Percentiles rank a stretch among this genome's conserved stretches.
phyloP scores from a whole-genome alignment of 2,329 filamentous ascomycete species.

The Orbilia javanica region DNA sequence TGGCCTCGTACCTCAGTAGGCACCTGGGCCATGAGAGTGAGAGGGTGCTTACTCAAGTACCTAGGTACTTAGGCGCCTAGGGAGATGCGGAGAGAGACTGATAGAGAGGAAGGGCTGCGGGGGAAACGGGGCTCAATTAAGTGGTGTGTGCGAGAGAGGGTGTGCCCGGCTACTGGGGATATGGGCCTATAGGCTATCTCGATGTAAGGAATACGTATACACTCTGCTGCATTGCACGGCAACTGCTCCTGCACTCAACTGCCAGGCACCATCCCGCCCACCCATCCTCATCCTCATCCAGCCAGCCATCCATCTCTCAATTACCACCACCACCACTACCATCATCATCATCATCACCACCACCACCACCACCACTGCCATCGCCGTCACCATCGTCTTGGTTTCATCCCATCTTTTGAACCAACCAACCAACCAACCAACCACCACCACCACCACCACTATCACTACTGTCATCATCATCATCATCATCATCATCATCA shows the following conservation, averaged over 20 bases:
- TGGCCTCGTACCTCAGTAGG: too few relatives aligned
- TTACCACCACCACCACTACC: not conserved
- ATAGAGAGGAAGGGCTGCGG: too few relatives aligned
- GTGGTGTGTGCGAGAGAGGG: not conserved
- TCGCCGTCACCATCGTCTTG: not conserved
- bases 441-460: not conserved
- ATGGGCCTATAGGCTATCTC: not conserved
- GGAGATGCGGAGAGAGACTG: too few relatives aligned
- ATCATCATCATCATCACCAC: not conserved
- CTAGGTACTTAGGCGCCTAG: too few relatives aligned
- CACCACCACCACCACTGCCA: not conserved
- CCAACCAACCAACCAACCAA: not conserved
- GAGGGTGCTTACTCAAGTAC: too few relatives aligned
- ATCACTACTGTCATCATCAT: not conserved
- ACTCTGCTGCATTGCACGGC: not conserved
- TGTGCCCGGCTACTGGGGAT: not conserved
- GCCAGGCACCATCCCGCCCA: slow-evolving; percentile 3
- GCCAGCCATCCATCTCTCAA: not conserved
- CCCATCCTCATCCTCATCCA: not conserved
- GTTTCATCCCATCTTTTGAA: too few relatives aligned
- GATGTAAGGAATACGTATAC: slow-evolving; percentile 3
- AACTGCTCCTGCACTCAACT: not conserved
- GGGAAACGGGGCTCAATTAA: too few relatives aligned
- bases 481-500: slow-evolving; percentile 15
- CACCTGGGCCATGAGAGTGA: too few relatives aligned